Evolutionary conservation across 2,329 filamentous ascomycete genomes (phyloP).

Genomic region (Blastomyces parvus): DNA sequence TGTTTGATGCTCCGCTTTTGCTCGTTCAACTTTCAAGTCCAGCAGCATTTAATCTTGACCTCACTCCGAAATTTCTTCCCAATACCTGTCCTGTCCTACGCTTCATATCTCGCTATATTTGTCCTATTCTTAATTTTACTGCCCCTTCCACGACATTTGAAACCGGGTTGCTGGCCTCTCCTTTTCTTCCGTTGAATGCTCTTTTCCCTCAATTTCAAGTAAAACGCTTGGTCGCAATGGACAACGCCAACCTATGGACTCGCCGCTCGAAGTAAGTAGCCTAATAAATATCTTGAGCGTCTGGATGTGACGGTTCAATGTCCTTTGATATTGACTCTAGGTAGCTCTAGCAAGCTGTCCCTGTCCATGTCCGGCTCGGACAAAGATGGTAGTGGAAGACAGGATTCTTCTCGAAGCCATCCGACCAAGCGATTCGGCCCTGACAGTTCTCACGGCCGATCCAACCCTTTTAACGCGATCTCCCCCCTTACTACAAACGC

Average conservation of each 20-base stretch:
- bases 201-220: neutral
- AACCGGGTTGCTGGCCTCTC: neutral
- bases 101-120: neutral
- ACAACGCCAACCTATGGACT: constrained; percentile 43
- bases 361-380: constrained; percentile 61
- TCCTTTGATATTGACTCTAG: constrained; percentile 21
- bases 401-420: constrained; percentile 52
- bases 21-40: neutral
- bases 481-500: constrained; percentile 60
- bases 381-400: constrained; percentile 45
- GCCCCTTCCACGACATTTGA: neutral
- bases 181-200: neutral
- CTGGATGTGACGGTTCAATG: neutral
- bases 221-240: constrained; percentile 25
- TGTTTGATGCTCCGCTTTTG: constrained; percentile 6
- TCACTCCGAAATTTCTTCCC: neutral
- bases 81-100: neutral
- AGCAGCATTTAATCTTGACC: constrained; percentile 3
- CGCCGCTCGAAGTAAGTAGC: constrained; percentile 39
- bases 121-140: neutral
- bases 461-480: constrained; percentile 69
- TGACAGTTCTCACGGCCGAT: constrained; percentile 58
- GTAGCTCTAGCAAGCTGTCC: constrained; percentile 79
- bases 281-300: constrained; percentile 9
- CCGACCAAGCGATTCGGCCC: constrained; percentile 66